phyloP scores from a whole-genome alignment of 768 basidiomycete genomes.

The Termitomyces sp. region DNA sequence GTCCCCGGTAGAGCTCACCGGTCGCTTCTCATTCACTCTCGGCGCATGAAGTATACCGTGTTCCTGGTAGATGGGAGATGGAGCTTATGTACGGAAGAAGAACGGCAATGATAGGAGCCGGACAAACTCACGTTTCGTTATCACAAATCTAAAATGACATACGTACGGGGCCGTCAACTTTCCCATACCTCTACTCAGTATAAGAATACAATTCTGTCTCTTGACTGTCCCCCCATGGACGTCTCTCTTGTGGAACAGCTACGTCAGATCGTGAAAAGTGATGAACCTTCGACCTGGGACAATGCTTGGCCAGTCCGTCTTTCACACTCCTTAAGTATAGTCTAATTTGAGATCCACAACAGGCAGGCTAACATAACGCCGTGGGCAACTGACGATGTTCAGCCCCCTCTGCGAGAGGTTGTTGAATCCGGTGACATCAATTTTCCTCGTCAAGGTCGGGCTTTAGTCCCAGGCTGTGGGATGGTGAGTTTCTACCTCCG shows the following conservation, averaged over 20 bases:
- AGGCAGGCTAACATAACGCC: constrained; percentile 54
- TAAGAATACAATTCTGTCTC: too few relatives aligned
- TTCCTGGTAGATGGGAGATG: too few relatives aligned
- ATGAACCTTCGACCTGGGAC: constrained; percentile 27
- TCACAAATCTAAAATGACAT: too few relatives aligned
- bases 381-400: constrained; percentile 56
- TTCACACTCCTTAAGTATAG: neutral
- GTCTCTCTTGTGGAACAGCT: neutral
- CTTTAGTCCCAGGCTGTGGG: constrained; percentile 48
- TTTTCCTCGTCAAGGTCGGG: constrained; percentile 36
- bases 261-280: constrained; percentile 20
- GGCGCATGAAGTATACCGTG: too few relatives aligned
- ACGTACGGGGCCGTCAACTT: too few relatives aligned
- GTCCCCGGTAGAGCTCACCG: too few relatives aligned
- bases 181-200: too few relatives aligned
- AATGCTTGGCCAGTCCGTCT: constrained; percentile 20
- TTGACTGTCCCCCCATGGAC: neutral
- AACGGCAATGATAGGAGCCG: too few relatives aligned
- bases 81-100: too few relatives aligned
- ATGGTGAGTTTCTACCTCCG: constrained; percentile 22
- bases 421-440: constrained; percentile 41
- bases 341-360: neutral
- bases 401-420: constrained; percentile 53
- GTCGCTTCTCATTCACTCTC: too few relatives aligned
- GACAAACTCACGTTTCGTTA: too few relatives aligned